These are phyloP conservation scores for Sordaria brevicollis DNA, from an alignment of 495 filamentous ascomycete genomes.

Conservation along the genomic window DNA sequence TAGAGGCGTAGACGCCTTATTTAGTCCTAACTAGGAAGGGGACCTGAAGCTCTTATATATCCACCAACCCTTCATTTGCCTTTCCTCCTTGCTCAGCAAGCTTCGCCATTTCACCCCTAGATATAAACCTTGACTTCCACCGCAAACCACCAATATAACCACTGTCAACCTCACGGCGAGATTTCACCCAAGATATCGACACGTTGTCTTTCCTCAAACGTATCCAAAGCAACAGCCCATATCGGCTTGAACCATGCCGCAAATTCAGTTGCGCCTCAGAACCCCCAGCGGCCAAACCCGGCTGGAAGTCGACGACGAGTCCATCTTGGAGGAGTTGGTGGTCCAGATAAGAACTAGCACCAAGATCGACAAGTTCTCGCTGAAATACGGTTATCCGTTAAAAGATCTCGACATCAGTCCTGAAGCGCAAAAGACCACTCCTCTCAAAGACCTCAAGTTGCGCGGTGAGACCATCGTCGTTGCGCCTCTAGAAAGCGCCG, in stretches of 20 bases:
- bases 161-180: background rate
- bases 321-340: constrained; percentile 48
- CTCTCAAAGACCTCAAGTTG: constrained; percentile 49
- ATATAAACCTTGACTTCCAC: background rate
- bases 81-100: background rate
- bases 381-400: constrained; percentile 84
- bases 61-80: background rate
- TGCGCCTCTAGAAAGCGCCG: constrained; percentile 21
- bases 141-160: background rate
- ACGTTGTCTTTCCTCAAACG: background rate
- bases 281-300: constrained; percentile 32
- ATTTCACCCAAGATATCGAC: background rate
- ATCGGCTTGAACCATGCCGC: background rate
- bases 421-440: constrained; percentile 1
- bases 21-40: background rate
- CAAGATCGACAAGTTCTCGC: constrained; percentile 44
- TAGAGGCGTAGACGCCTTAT: background rate
- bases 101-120: too few relatives aligned
- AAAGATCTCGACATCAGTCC: constrained; percentile 53
- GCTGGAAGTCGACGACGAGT: constrained; percentile 52
- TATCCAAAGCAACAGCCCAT: background rate
- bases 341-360: constrained; percentile 25
- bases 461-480: constrained; percentile 79
- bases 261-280: constrained; percentile 29
- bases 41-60: background rate